phyloP scores from a whole-genome alignment of 2,329 filamentous ascomycete species.

The Tolypocladium album region DNA sequence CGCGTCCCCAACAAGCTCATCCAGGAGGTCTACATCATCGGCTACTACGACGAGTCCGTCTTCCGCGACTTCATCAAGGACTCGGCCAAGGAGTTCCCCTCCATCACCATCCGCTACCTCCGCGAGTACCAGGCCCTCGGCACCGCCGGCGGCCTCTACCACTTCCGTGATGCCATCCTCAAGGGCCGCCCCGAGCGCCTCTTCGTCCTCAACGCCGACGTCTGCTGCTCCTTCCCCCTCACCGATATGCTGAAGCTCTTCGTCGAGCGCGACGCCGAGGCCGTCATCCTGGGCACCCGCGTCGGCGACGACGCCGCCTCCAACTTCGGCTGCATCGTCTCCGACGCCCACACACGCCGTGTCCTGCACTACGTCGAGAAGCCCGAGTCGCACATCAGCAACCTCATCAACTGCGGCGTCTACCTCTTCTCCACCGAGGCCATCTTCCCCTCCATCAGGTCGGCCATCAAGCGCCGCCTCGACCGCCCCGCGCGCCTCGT shows the following conservation, averaged over 20 bases:
- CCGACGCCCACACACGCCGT: slow-evolving; percentile 83
- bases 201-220: slow-evolving; percentile 95
- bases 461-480: slow-evolving; percentile 88
- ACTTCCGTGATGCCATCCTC: slow-evolving; percentile 97
- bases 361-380: slow-evolving; percentile 99
- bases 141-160: slow-evolving; percentile 93
- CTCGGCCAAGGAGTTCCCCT: slow-evolving; percentile 70
- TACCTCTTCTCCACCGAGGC: slow-evolving; percentile 94
- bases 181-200: slow-evolving; percentile 91
- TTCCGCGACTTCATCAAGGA: slow-evolving; percentile 99
- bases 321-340: slow-evolving; percentile 98
- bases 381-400: slow-evolving; percentile 93
- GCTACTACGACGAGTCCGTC: slow-evolving; percentile 95
- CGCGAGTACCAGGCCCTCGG: slow-evolving; percentile 95
- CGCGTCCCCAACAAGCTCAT: slow-evolving; percentile 73
- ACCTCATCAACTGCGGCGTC: slow-evolving; percentile 98
- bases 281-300: slow-evolving; percentile 86
- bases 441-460: slow-evolving; percentile 92
- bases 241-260: slow-evolving; percentile 92
- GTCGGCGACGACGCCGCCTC: slow-evolving; percentile 83
- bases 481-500: slow-evolving; percentile 74
- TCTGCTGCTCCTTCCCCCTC: slow-evolving; percentile 96
- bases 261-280: slow-evolving; percentile 90
- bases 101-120: slow-evolving; percentile 81
- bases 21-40: slow-evolving; percentile 94